Base-by-base conservation (phyloP, 2,329 filamentous ascomycete genomes). In the Aspergillus fumigatiaffinis region DNA sequence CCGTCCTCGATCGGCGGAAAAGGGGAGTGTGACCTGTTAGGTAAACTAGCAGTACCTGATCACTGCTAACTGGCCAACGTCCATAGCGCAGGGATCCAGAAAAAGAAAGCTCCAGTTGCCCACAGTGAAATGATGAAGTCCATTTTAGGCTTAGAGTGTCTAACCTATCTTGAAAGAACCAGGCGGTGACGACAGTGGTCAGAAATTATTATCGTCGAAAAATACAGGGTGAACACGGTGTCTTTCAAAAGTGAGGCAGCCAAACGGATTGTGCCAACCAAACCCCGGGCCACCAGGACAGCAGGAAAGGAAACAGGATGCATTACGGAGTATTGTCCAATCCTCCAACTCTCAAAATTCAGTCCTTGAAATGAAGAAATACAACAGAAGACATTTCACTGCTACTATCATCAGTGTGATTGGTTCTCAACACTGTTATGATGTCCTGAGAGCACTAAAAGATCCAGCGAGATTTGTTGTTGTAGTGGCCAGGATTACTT, bases 231-330 rank as follows among this genome's bases (percentile, higher is more conserved):
- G 50, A 52, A 58, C 54, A 58, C 46, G 50, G 46, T 46, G 60
- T 59, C 60, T 50, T 53, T 47, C 42, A 42, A 71, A 72, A 73
- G 67, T 73, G 71, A 73, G 68, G 71, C 71, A 68, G 68, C 71
- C 68, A 74, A 72, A 69, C 71, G 71, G 71, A 73, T 71, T 56
- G 57, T 57, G 54, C 60, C 54, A 60, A 61, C 41, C 20, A 9
- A 52, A 46, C 56, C 59, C 70, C 68, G 69, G 59, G 52, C 66
- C 66, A 67, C 53, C 61, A 54, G 56, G 56, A 58, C 35, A 42
- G 53, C 52, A 50, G 51, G 21, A 28, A 9, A 38, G 46, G n/a
- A 28, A 23, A 21, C 21, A 47, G 32, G 50, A 52, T 56, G 47
- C 26, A 49, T 29, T 53, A 52, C 28, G 10, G 28, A 29, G 28